Conservation (phyloP, 2,329 filamentous ascomycete species). For the Fusarium cicatricum region DNA sequence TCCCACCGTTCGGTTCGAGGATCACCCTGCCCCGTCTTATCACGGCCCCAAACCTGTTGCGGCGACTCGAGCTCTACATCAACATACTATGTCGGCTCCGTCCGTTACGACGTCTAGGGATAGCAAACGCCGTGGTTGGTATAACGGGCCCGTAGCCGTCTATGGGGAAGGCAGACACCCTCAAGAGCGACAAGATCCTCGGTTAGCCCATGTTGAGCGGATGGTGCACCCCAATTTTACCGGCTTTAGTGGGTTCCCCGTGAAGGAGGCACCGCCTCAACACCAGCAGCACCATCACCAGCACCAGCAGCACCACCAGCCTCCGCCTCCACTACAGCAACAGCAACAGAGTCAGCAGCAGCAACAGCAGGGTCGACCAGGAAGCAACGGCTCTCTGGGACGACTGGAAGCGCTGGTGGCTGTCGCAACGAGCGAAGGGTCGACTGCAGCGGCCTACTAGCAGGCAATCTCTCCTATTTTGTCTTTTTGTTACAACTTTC, state of each 20-base stretch:
- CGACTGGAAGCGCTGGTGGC: slow-evolving; percentile 55
- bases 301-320: slow-evolving; percentile 13
- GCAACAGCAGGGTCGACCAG: slow-evolving; percentile 43
- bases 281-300: slow-evolving; percentile 35
- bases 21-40: slow-evolving; percentile 51
- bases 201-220: slow-evolving; percentile 59
- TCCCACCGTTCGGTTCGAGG: slow-evolving; percentile 64
- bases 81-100: slow-evolving; percentile 69
- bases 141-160: slow-evolving; percentile 61
- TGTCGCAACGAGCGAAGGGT: slow-evolving; percentile 55
- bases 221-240: slow-evolving; percentile 66
- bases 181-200: slow-evolving; percentile 41
- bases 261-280: slow-evolving; percentile 42
- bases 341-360: slow-evolving; percentile 42
- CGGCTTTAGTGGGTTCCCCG: slow-evolving; percentile 61
- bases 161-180: slow-evolving; percentile 49
- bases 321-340: slow-evolving; percentile 27
- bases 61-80: slow-evolving; percentile 52
- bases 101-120: slow-evolving; percentile 64
- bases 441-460: slow-evolving; percentile 53
- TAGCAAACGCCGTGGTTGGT: slow-evolving; percentile 76
- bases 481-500: not conserved
- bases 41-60: slow-evolving; percentile 44
- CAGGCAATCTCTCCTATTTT: not conserved
- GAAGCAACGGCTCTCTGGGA: slow-evolving; percentile 46